phyloP scores from a whole-genome alignment of 2,329 filamentous ascomycete genomes.

The Neocucurbitaria cava region DNA sequence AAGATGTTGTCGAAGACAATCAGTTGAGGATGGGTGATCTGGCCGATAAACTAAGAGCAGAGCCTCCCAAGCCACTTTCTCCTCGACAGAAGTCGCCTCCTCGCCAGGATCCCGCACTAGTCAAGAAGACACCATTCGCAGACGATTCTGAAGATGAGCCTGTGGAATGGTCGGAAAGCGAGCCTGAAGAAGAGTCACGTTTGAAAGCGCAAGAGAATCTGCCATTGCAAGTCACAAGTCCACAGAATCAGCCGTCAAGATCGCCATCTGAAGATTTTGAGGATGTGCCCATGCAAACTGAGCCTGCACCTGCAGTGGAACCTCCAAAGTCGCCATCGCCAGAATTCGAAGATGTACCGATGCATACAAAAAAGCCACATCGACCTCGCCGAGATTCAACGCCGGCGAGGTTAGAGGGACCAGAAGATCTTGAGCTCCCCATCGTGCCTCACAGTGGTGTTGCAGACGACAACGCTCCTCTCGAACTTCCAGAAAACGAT shows the following conservation, averaged over 20 bases:
- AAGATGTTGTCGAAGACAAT: conserved; percentile 42
- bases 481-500: conserved; percentile 38
- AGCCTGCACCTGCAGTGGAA: conserved; percentile 12
- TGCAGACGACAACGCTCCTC: conserved; percentile 35
- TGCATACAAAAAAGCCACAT: conserved; percentile 17
- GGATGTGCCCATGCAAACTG: conserved; percentile 48
- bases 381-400: conserved; percentile 29
- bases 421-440: conserved; percentile 37
- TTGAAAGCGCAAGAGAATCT: conserved; percentile 1
- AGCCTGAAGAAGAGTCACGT: conserved; percentile 41
- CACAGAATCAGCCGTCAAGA: conserved; percentile 33
- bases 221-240: conserved; percentile 26
- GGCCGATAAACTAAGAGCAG: conserved; percentile 52
- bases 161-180: conserved; percentile 63
- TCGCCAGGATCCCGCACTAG: conserved; percentile 21
- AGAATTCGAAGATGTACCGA: conserved; percentile 60
- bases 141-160: conserved; percentile 49
- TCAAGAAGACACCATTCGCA: conserved; percentile 28
- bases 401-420: conserved; percentile 32
- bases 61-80: conserved; percentile 46
- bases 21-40: conserved; percentile 52
- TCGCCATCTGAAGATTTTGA: conserved; percentile 60
- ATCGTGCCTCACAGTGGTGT: conserved; percentile 40
- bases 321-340: conserved; percentile 53
- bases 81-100: conserved; percentile 27